phyloP scores from a whole-genome alignment of 2,329 filamentous ascomycete genomes.

The Xylariaceae sp. region DNA sequence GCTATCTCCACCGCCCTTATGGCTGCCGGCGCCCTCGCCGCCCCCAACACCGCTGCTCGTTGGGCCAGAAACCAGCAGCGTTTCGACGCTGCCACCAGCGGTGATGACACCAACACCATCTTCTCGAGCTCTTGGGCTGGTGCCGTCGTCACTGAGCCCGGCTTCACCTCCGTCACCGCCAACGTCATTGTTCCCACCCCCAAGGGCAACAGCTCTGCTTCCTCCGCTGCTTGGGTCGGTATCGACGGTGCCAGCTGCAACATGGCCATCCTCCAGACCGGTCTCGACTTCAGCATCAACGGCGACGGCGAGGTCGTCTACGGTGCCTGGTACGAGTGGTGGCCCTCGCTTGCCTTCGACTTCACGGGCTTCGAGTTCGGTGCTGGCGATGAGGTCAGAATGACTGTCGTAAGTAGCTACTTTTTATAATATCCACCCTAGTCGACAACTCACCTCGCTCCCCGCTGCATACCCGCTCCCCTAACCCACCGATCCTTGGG shows the following conservation, averaged over 20 bases:
- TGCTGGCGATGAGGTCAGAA: conserved; percentile 27
- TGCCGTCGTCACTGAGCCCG: conserved; percentile 45
- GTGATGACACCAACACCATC: conserved; percentile 35
- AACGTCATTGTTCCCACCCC: conserved; percentile 50
- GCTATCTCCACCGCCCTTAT: conserved; percentile 35
- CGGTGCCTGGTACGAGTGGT: conserved; percentile 58
- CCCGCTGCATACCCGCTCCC: too few relatives aligned
- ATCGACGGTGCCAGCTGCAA: conserved; percentile 56
- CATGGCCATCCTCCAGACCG: conserved; percentile 52
- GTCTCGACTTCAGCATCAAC: conserved; percentile 50
- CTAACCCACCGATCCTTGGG: too few relatives aligned
- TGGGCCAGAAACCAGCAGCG: conserved; percentile 34
- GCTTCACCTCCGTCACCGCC: conserved; percentile 47
- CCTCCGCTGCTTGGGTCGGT: conserved; percentile 45
- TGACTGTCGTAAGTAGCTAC: conserved; percentile 24
- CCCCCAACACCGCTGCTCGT: conserved; percentile 40
- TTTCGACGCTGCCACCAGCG: conserved; percentile 23
- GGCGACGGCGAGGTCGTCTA: conserved; percentile 38
- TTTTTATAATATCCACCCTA: background rate
- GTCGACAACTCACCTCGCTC: background rate
- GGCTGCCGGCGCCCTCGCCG: conserved; percentile 39
- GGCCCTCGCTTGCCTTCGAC: conserved; percentile 49
- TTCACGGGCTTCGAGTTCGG: conserved; percentile 42
- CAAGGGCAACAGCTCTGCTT: conserved; percentile 24
- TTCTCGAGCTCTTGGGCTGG: conserved; percentile 57